These are phyloP conservation scores for Wickerhamomyces canadensis DNA, from an alignment of 805 yeast genomes.

Conservation along the genomic window DNA sequence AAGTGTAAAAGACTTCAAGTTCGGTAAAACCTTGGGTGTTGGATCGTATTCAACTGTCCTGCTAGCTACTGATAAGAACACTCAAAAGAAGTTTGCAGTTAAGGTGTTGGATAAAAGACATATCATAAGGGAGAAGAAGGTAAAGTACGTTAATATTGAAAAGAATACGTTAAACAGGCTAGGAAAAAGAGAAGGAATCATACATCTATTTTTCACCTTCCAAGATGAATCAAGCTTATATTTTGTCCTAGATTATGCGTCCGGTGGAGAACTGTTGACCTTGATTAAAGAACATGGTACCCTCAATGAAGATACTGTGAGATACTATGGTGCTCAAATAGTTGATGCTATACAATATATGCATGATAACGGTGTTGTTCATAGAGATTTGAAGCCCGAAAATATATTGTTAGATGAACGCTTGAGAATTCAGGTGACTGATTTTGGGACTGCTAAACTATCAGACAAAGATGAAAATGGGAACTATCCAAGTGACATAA, in stretches of 20 bases:
- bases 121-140: slow-evolving; percentile 75
- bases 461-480: slow-evolving; percentile 48
- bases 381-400: slow-evolving; percentile 81
- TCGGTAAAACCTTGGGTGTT: slow-evolving; percentile 86
- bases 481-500: slow-evolving; percentile 56
- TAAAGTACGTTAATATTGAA: slow-evolving; percentile 78
- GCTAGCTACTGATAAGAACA: slow-evolving; percentile 76
- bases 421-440: slow-evolving; percentile 65
- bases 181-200: slow-evolving; percentile 54
- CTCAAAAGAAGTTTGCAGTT: slow-evolving; percentile 71
- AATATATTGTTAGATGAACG: slow-evolving; percentile 62
- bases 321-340: slow-evolving; percentile 68
- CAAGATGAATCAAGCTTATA: slow-evolving; percentile 72
- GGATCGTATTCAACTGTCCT: slow-evolving; percentile 95
- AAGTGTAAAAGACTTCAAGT: slow-evolving; percentile 78
- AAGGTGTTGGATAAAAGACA: slow-evolving; percentile 73
- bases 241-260: slow-evolving; percentile 73
- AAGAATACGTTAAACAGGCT: slow-evolving; percentile 72
- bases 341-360: slow-evolving; percentile 67
- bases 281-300: slow-evolving; percentile 67
- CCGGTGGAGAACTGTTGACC: slow-evolving; percentile 70
- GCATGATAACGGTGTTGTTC: slow-evolving; percentile 73
- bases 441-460: slow-evolving; percentile 79
- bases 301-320: slow-evolving; percentile 60
- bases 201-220: slow-evolving; percentile 69